Base-by-base conservation (phyloP, 2,329 filamentous ascomycete species). In the Colletotrichum shisoi region DNA sequence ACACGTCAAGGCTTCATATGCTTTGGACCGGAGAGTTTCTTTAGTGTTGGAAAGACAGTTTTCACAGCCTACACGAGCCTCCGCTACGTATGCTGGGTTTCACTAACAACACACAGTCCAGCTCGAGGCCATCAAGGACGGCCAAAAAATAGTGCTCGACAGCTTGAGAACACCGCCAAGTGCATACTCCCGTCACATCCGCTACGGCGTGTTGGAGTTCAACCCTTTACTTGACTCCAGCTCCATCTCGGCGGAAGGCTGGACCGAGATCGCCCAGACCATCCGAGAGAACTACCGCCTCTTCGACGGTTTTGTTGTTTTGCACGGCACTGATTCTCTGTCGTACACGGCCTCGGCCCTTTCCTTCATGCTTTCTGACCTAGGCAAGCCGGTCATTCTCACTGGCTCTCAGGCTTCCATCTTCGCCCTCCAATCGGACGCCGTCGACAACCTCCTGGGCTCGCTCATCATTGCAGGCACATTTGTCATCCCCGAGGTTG, bases 401-500 rank as follows among this genome's bases (percentile, higher is more conserved):
- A 97, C 94, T 0, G 90, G 90, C 1, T 91, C 89, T 3, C 90
- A 93, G 75, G 91, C 93, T 0, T 92, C 92, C 53, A 97, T 97
- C 85, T 91, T 95, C 72, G 89, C 94, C 68, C 86, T 96, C 31
- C 93, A 97, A 78, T 95, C 91, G 58, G 94, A 97, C 77, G 94
- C 93, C 11, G 91, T 93, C 44, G 93, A 96, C 79, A 97, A 97
- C 74, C 85, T 97, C 13, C 85, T 97, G 5, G 92, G 92, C 21
- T 94, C 92, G 1, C 84, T 97, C 74, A 93, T 97, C 74, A 90
- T 97, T 63, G 94, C 94, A 3, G 93, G 93, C 40, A 95, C 95
- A 68, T 96, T 96, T 75, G 91, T 93, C 80, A 92, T 97, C 65
- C 93, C 94, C 0, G 94, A 97, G 77, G 94, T 97, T 60, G 94